Conservation (phyloP, 345 rosid species). For the Turnera subulata region DNA sequence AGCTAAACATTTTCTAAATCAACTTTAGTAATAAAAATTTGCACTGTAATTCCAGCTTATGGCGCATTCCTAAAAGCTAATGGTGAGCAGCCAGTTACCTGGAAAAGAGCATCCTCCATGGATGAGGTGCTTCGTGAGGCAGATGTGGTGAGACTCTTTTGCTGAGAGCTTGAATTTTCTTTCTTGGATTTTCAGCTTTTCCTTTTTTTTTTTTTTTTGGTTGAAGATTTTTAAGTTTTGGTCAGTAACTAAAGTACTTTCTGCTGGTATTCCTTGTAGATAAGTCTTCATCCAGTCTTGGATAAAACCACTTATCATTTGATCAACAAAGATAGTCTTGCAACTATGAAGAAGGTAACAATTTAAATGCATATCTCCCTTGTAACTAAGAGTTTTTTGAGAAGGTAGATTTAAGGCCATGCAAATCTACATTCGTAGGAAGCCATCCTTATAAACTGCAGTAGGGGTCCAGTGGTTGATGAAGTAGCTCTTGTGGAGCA, state of each 20-base stretch:
- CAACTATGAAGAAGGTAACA: conserved; percentile 86
- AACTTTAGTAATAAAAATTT: conserved; percentile 7
- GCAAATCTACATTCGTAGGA: conserved; percentile 42
- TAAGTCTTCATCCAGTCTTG: conserved; percentile 93
- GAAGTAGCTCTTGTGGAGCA: conserved; percentile 91
- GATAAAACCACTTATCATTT: conserved; percentile 96
- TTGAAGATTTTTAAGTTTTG: background rate
- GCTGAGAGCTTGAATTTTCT: background rate
- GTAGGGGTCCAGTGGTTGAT: conserved; percentile 91
- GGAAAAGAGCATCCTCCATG: conserved; percentile 90
- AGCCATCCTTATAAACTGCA: conserved; percentile 92
- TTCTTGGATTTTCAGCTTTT: too few relatives aligned
- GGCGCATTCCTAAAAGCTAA: conserved; percentile 78
- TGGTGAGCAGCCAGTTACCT: conserved; percentile 78
- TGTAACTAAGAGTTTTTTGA: background rate
- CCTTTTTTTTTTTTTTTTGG: too few relatives aligned
- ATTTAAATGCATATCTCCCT: background rate
- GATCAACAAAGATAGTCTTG: conserved; percentile 87
- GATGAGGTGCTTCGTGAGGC: conserved; percentile 90
- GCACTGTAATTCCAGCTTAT: conserved; percentile 49
- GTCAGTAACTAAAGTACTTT: conserved; percentile 1
- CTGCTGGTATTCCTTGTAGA: conserved; percentile 38
- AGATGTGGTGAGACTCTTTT: conserved; percentile 55
- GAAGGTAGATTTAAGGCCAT: background rate
- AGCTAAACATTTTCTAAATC: background rate